phyloP scores from a whole-genome alignment of 2,329 filamentous ascomycete species.

The Ophiocordyceps unilateralis region DNA sequence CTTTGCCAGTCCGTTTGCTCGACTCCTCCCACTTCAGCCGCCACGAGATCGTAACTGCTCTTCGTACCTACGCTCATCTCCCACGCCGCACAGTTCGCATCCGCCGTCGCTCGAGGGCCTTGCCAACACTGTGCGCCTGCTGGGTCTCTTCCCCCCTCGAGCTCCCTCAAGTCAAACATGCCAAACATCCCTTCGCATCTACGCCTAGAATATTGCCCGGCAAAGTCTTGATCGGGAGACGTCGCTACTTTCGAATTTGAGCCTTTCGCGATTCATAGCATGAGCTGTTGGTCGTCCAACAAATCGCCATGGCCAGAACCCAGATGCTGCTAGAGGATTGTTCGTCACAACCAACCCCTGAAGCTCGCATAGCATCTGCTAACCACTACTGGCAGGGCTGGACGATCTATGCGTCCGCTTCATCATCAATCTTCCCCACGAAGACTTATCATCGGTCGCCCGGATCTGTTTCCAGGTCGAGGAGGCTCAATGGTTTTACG shows the following conservation, averaged over 20 bases:
- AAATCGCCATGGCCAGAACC: constrained; percentile 49
- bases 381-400: constrained; percentile 44
- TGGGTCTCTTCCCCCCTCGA: background rate
- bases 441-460: constrained; percentile 77
- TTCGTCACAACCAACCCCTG: constrained; percentile 21
- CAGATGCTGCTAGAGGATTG: constrained; percentile 86
- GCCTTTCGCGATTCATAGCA: constrained; percentile 7
- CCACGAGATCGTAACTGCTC: background rate
- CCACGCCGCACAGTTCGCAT: background rate
- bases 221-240: constrained; percentile 13
- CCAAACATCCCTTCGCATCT: constrained; percentile 13
- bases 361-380: constrained; percentile 5
- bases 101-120: background rate
- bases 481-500: constrained; percentile 99
- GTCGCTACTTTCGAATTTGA: background rate
- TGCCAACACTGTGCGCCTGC: background rate
- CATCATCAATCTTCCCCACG: constrained; percentile 86
- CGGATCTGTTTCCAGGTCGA: constrained; percentile 98
- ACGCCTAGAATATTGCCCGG: constrained; percentile 12
- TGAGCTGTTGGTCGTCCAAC: constrained; percentile 8
- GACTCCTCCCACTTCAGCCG: background rate
- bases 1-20: background rate
- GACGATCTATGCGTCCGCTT: constrained; percentile 97
- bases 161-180: constrained; percentile 10
- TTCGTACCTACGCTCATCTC: background rate